A percentile compares a stretch with the other conserved stretches of the same genome.
phyloP scores from a whole-genome alignment of 495 filamentous ascomycete species.

The Podospora anserina region DNA sequence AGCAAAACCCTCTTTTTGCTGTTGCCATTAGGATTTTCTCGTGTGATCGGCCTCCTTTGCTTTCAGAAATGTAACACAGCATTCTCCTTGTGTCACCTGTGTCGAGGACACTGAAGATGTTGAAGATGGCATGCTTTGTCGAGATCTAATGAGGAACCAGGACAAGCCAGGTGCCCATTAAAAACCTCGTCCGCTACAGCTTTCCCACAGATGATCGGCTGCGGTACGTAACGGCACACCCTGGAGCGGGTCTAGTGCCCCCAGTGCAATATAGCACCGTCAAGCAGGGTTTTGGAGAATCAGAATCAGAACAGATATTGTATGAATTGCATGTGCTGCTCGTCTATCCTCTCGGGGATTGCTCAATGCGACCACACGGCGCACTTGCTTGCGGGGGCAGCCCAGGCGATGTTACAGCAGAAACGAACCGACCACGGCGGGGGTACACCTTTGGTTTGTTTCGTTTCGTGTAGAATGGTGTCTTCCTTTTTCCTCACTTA shows the following conservation, averaged over 20 bases:
- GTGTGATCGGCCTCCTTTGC: slow-evolving; percentile 20
- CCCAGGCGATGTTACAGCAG: neutral
- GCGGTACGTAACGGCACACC: neutral
- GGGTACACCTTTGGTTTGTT: neutral
- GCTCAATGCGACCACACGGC: neutral
- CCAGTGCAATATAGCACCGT: slow-evolving; percentile 16
- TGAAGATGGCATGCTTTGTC: neutral
- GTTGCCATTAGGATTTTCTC: neutral
- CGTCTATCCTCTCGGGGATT: neutral
- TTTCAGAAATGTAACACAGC: slow-evolving; percentile 4
- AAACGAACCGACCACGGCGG: neutral
- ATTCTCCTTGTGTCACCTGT: slow-evolving; percentile 15
- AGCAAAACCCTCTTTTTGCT: neutral
- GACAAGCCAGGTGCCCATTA: neutral
- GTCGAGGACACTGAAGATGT: neutral
- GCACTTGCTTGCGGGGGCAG: neutral
- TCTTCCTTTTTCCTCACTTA: neutral
- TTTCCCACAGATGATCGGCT: neutral
- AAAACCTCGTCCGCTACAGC: neutral
- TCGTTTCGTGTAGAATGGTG: neutral
- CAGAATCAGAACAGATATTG: neutral
- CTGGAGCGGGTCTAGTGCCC: neutral
- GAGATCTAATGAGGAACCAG: neutral
- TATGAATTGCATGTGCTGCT: slow-evolving; percentile 6
- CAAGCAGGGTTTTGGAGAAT: slow-evolving; percentile 24